These are phyloP conservation scores for Penicillium macrosclerotiorum DNA, from an alignment of 495 filamentous ascomycete species.

Conservation along the genomic window DNA sequence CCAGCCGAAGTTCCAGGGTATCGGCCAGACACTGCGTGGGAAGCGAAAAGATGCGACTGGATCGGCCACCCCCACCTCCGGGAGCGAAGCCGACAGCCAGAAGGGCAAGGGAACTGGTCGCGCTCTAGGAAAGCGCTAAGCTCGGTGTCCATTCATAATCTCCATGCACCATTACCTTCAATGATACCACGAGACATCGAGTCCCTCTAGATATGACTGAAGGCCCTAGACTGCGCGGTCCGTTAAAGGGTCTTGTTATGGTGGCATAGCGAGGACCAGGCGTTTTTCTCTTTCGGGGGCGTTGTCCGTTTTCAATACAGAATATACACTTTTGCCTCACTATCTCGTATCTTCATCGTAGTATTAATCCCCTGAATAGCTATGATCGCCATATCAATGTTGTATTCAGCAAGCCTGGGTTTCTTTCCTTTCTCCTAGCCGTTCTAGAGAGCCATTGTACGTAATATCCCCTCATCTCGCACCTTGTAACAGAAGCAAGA, in stretches of 20 bases:
- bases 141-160: not conserved
- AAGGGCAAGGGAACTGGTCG: constrained; percentile 23
- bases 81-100: constrained; percentile 29
- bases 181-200: constrained; percentile 7
- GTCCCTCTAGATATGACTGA: constrained; percentile 5
- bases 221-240: constrained; percentile 13
- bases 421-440: too few species aligned
- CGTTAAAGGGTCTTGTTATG: constrained; percentile 7
- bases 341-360: not conserved
- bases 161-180: constrained; percentile 7
- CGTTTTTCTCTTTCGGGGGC: constrained; percentile 24
- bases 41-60: constrained; percentile 52
- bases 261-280: constrained; percentile 32
- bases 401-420: too few species aligned
- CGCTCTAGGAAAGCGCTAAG: constrained; percentile 26
- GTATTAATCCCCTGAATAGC: too few species aligned
- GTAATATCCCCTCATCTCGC: too few species aligned
- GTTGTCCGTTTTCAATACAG: not conserved
- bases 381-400: too few species aligned
- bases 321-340: constrained; percentile 1
- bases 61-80: constrained; percentile 37
- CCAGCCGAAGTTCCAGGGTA: constrained; percentile 78
- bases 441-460: too few species aligned
- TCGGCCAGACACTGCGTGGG: constrained; percentile 79
- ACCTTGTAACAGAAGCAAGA: too few species aligned